phyloP scores from a whole-genome alignment of 768 basidiomycete species.

The Mycena metata region DNA sequence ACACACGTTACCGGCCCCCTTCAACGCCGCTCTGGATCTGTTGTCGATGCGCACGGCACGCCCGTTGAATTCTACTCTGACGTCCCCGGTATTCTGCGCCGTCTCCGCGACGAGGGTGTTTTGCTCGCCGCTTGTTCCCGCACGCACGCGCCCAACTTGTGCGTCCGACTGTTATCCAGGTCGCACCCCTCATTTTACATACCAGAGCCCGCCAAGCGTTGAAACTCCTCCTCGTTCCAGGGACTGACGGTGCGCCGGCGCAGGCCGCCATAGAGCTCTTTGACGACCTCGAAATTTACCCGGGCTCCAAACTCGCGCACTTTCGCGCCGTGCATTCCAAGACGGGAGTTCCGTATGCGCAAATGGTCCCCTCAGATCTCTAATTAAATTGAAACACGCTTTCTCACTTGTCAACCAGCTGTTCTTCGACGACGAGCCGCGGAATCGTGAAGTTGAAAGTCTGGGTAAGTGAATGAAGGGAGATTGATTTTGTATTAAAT shows the following conservation, averaged over 20 bases:
- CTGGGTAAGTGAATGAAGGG: conserved; percentile 56
- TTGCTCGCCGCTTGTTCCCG: conserved; percentile 82
- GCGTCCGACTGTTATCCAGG: conserved; percentile 46
- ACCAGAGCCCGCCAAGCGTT: conserved; percentile 82
- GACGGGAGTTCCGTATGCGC: conserved; percentile 82
- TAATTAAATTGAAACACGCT: not conserved
- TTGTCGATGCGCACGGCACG: conserved; percentile 62
- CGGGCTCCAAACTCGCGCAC: conserved; percentile 85
- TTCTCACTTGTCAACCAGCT: conserved; percentile 52
- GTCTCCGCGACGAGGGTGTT: conserved; percentile 62
- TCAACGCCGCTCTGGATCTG: conserved; percentile 58
- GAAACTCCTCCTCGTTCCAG: conserved; percentile 68
- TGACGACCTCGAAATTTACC: conserved; percentile 82
- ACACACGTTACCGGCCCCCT: conserved; percentile 77
- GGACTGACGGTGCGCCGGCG: conserved; percentile 48
- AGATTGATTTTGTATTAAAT: not conserved
- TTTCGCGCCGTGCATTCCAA: conserved; percentile 80
- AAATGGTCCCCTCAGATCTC: conserved; percentile 71
- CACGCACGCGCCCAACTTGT: conserved; percentile 79
- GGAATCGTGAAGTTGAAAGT: conserved; percentile 74
- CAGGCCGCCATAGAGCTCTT: conserved; percentile 71
- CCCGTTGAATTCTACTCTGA: conserved; percentile 80
- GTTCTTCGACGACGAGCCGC: conserved; percentile 80
- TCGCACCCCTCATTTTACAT: not conserved
- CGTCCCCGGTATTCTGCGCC: conserved; percentile 79